Evolutionary conservation across 331 rosid species (phyloP), one percentile per base, ranked within the genome.

Genomic region (Acacia pycnantha): DNA sequence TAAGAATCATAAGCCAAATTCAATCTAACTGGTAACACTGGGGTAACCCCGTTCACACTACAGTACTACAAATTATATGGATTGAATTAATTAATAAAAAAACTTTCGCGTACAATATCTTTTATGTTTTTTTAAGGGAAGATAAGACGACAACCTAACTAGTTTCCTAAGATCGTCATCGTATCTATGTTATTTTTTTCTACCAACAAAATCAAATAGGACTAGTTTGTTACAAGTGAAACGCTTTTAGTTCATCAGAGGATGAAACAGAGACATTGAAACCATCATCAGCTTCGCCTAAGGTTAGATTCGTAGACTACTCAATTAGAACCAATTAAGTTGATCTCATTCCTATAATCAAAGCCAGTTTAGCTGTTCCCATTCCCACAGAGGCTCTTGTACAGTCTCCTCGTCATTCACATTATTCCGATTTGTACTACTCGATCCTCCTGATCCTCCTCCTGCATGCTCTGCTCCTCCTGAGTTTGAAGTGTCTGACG

Each of bases 341-440:
- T 88, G 85, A 15, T 83, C 97, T 89, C 85, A 79, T 11, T 89
- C 90, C 91, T 88, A 89, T 0, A 81, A 43, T 11, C 68, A 84
- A 21, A 68, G 76, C 73, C 90, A 86, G 48, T 84, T 82, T 15
- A 90, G 80, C 70, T 87, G 85, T 22, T 84, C 97, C 92, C 85
- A 82, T 10, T 89, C 95, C 94, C 91, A 90, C 0, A 81, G 44
- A n/a, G 89, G 85, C 33, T 89, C 90, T 82, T 84, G 79, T 13
- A 85, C 74, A 77, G 74, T 56, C 33, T 47, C 85, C 22, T 71
- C 78, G 76, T 71, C 76, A 73, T 82, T 67, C 40, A 67, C 44
- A 65, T 58, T 82, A 90, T 81, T 43, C 46, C 0, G 83, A 40
- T 85, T 70, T 47, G 40, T 37, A 64, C 33, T 62, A 43, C 67